Percentiles rank a stretch among this genome's conserved stretches.
These are phyloP conservation scores for Cryptococcus sp. DNA, from an alignment of 1,284 basidiomycete genomes.

Conservation along the genomic window DNA sequence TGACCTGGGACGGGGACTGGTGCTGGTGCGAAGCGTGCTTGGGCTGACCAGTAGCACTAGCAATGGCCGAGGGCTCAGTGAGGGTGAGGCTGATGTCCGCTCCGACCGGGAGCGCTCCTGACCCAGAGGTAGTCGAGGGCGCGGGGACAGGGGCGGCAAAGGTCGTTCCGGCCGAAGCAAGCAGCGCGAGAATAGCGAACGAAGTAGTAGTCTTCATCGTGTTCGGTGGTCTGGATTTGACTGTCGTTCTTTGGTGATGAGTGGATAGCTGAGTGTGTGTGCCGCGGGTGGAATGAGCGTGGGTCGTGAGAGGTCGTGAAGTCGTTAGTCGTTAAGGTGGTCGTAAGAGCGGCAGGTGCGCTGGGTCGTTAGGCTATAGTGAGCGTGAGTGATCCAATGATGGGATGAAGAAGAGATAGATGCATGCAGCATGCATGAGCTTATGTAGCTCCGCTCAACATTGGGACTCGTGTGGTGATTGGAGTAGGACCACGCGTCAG, in stretches of 20 bases:
- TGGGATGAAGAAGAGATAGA: conserved; percentile 13
- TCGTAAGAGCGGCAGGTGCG: not conserved
- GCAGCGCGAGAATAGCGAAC: conserved; percentile 33
- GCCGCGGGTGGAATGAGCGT: conserved; percentile 12
- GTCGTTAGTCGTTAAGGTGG: conserved; percentile 20
- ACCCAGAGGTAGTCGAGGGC: too few species aligned
- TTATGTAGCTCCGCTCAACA: too few species aligned
- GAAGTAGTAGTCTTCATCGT: conserved; percentile 32
- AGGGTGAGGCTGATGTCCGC: not conserved
- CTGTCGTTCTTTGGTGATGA: not conserved
- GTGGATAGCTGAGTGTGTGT: not conserved
- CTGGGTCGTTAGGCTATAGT: not conserved
- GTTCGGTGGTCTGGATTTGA: conserved; percentile 1
- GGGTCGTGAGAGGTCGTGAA: conserved; percentile 1
- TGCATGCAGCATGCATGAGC: not conserved
- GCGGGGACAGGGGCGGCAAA: conserved; percentile 17
- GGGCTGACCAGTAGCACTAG: too few species aligned
- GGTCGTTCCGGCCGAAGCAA: conserved; percentile 24
- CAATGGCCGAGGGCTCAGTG: not conserved
- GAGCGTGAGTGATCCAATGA: conserved; percentile 12
- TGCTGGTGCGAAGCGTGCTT: too few species aligned
- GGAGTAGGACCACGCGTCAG: too few species aligned
- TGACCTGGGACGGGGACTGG: too few species aligned
- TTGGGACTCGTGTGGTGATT: too few species aligned
- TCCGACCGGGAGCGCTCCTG: not conserved